Conservation (phyloP, 1,284 basidiomycete genomes). For the Rhodofomes roseus region DNA sequence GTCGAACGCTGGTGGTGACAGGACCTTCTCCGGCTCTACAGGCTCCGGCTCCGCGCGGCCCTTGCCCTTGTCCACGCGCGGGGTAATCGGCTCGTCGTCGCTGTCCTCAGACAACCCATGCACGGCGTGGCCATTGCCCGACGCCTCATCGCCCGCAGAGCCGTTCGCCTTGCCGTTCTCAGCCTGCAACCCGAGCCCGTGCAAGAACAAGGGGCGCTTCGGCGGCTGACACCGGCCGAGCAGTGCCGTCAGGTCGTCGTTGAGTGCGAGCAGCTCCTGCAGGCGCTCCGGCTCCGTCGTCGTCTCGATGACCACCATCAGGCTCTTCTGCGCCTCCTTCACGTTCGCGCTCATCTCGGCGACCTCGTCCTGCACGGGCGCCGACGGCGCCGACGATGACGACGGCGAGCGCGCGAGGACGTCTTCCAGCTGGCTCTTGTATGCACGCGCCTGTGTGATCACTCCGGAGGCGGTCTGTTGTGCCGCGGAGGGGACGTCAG, state of each 20-base stretch:
- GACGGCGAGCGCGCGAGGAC: slow-evolving; percentile 36
- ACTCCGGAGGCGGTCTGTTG: slow-evolving; percentile 52
- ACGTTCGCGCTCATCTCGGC: slow-evolving; percentile 44
- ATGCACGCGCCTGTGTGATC: slow-evolving; percentile 45
- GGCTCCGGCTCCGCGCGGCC: slow-evolving; percentile 64
- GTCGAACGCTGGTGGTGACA: slow-evolving; percentile 64
- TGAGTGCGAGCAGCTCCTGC: slow-evolving; percentile 66
- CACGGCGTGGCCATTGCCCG: slow-evolving; percentile 17
- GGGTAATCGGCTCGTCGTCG: slow-evolving; percentile 48
- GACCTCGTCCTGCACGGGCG: slow-evolving; percentile 18
- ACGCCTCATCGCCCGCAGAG: background rate
- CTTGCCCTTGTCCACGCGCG: slow-evolving; percentile 73
- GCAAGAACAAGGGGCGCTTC: slow-evolving; percentile 10
- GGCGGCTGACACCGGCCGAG: slow-evolving; percentile 40
- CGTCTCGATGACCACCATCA: slow-evolving; percentile 55
- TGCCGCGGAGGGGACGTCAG: slow-evolving; percentile 22
- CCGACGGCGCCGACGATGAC: slow-evolving; percentile 27
- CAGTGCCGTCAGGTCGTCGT: slow-evolving; percentile 63
- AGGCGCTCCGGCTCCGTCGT: slow-evolving; percentile 56
- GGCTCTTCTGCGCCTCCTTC: slow-evolving; percentile 50
- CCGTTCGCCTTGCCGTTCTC: slow-evolving; percentile 15
- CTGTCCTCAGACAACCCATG: slow-evolving; percentile 28
- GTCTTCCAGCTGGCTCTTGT: slow-evolving; percentile 47
- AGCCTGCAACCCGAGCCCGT: slow-evolving; percentile 45
- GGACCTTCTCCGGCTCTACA: slow-evolving; percentile 60